Base-by-base conservation (phyloP, 2,329 filamentous ascomycete genomes). In the Xylaria polymorpha region DNA sequence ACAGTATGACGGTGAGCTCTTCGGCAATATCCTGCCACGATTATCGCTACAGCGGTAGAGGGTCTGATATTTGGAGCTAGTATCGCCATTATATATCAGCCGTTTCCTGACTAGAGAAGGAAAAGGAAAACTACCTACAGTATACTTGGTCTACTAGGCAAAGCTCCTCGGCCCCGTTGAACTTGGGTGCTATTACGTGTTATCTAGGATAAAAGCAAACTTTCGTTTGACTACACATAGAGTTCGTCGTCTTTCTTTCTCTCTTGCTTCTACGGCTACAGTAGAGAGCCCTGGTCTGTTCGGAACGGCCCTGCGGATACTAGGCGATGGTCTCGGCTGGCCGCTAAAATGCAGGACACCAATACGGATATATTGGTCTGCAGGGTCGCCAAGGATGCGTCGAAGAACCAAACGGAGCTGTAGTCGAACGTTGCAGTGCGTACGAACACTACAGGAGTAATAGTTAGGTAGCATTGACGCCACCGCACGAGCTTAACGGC, bases 281-380 rank as follows among this genome's bases (percentile, higher is more conserved):
- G 37, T 10, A 44, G 25, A 51, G 56, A 29, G 35, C 37, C 39
- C 9, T 58, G 37, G 22, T 10, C 18, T 15, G 20, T 25, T 39
- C 44, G 43, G 35, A 35, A 41, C 22, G 10, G 20, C 44, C n/a
- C 20, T 46, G 22, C 39, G 44, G 25, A 41, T n/a, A 61, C 20
- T 58, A 43, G 55, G 32, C n/a, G 29, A 53, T 15, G 60, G 63
- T 62, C 67, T 66, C 67, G 66, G 41, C 62, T 50, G n/a, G 51
- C 53, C 62, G 66, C 50, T 62, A 39, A 48, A 10, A 66, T 55
- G 57, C 58, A 66, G 37, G 51, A 51, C 22, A 41, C 37, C 62
- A 69, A 69, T 69, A 66, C 48, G 56, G 53, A 44, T n/a, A 57
- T 43, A 43, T 29, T 1, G 43, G 50, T 32, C 51, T 69, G 44